Percentiles rank a stretch among this genome's conserved stretches.
These are phyloP conservation scores for Ceratocystis smalleyi DNA, from an alignment of 2,329 filamentous ascomycete species.

Conservation along the genomic window DNA sequence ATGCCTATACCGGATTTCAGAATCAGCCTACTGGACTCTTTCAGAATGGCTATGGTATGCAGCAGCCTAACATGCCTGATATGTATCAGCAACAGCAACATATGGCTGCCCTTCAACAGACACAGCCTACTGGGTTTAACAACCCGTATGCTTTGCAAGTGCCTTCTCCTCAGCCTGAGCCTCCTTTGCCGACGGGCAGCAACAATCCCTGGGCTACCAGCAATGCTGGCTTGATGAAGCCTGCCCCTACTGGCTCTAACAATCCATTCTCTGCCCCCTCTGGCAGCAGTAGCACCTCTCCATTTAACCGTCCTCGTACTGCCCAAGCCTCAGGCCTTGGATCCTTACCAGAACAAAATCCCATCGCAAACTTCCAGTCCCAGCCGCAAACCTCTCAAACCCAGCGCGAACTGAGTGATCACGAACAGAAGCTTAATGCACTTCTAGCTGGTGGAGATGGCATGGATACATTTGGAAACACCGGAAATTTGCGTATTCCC, in stretches of 20 bases:
- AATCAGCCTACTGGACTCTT: slow-evolving; percentile 41
- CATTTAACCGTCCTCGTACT: slow-evolving; percentile 36
- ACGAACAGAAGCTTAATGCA: slow-evolving; percentile 65
- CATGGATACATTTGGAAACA: slow-evolving; percentile 93
- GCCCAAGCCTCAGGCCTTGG: slow-evolving; percentile 51
- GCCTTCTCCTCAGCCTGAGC: slow-evolving; percentile 36
- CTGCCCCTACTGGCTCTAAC: slow-evolving; percentile 86
- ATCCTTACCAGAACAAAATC: slow-evolving; percentile 70
- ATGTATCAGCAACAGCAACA: slow-evolving; percentile 46
- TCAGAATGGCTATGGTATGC: slow-evolving; percentile 50
- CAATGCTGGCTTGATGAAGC: slow-evolving; percentile 48
- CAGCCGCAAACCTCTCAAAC: slow-evolving; percentile 30
- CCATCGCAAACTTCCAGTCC: slow-evolving; percentile 41
- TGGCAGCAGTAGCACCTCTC: slow-evolving; percentile 29
- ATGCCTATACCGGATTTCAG: slow-evolving; percentile 40
- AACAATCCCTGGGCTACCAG: slow-evolving; percentile 85
- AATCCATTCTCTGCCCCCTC: slow-evolving; percentile 65
- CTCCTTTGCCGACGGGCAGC: slow-evolving; percentile 57
- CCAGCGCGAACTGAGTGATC: slow-evolving; percentile 43
- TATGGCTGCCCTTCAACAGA: slow-evolving; percentile 25
- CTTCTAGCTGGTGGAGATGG: slow-evolving; percentile 78
- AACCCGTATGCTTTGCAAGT: slow-evolving; percentile 33
- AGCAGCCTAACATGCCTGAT: slow-evolving; percentile 53
- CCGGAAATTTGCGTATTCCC: slow-evolving; percentile 87
- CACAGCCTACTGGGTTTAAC: slow-evolving; percentile 39